Evolutionary conservation across 140 eudicot genomes (phyloP).

Genomic region (Anethum foeniculum): DNA sequence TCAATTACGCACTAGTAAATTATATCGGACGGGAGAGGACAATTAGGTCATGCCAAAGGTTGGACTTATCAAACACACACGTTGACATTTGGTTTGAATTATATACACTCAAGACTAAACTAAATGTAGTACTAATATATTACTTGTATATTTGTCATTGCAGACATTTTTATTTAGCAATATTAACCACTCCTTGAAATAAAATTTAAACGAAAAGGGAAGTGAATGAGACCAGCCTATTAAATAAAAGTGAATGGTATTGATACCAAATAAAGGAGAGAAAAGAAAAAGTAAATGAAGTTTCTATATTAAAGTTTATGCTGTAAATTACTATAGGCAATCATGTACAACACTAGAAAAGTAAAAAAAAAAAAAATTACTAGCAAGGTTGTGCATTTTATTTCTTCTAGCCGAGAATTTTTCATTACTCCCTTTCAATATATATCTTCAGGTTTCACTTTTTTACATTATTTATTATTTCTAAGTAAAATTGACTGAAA

Average conservation of each 20-base stretch:
- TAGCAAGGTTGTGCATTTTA: too few species aligned
- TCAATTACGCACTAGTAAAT: not conserved
- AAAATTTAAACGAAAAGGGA: not conserved
- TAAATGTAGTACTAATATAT: not conserved
- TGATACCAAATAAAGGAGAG: not conserved
- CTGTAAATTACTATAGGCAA: not conserved
- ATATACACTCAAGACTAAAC: not conserved
- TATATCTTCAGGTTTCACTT: too few species aligned
- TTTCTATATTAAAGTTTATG: not conserved
- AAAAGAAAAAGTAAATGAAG: not conserved
- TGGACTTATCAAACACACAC: not conserved
- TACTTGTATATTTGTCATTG: not conserved
- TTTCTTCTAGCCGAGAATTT: too few species aligned
- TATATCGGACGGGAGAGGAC: not conserved
- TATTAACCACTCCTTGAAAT: not conserved
- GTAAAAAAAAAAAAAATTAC: too few species aligned
- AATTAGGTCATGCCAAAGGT: not conserved
- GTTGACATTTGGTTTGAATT: not conserved
- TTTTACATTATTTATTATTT: too few species aligned
- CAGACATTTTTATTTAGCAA: not conserved
- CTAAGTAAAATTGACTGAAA: too few species aligned
- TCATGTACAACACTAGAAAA: not conserved
- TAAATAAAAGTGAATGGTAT: not conserved
- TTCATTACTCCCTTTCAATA: too few species aligned
- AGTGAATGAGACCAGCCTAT: not conserved